Evolutionary conservation across 495 filamentous ascomycete species (phyloP).

Genomic region (Neurospora pannonica): DNA sequence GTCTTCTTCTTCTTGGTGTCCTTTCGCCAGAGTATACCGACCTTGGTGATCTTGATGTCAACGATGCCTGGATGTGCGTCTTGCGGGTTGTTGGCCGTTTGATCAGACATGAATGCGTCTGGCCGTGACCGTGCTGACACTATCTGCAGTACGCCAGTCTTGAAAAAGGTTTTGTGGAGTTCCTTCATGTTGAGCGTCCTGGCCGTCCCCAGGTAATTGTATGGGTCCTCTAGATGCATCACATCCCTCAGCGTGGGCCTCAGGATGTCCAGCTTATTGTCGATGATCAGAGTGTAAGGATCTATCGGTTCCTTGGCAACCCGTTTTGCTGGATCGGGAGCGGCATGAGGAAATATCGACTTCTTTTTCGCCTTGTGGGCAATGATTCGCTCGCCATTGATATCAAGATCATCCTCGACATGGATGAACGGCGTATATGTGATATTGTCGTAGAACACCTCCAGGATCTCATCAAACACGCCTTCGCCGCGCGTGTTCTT

Average conservation of each 20-base stretch:
- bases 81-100: conserved; percentile 71
- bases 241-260: conserved; percentile 82
- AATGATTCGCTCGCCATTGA: conserved; percentile 64
- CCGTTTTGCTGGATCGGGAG: conserved; percentile 54
- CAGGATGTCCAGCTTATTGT: conserved; percentile 71
- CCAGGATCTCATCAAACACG: conserved; percentile 82
- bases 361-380: conserved; percentile 62
- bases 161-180: conserved; percentile 80
- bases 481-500: conserved; percentile 89
- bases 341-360: conserved; percentile 56
- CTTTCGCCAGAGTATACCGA: conserved; percentile 92
- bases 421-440: conserved; percentile 96
- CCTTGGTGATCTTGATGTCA: conserved; percentile 95
- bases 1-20: conserved; percentile 90
- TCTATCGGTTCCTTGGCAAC: conserved; percentile 77
- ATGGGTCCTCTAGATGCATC: conserved; percentile 86
- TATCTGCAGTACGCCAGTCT: conserved; percentile 86
- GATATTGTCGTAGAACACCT: conserved; percentile 97
- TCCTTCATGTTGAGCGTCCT: conserved; percentile 62
- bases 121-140: conserved; percentile 85
- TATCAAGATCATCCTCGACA: conserved; percentile 81
- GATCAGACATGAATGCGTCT: conserved; percentile 85
- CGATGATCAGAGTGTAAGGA: conserved; percentile 88
- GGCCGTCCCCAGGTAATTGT: conserved; percentile 72
- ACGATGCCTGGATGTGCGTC: conserved; percentile 89